Evolutionary conservation across 2,329 filamentous ascomycete genomes (phyloP), one percentile per base, ranked within the genome.

Genomic region (Tolypocladium amazonense): DNA sequence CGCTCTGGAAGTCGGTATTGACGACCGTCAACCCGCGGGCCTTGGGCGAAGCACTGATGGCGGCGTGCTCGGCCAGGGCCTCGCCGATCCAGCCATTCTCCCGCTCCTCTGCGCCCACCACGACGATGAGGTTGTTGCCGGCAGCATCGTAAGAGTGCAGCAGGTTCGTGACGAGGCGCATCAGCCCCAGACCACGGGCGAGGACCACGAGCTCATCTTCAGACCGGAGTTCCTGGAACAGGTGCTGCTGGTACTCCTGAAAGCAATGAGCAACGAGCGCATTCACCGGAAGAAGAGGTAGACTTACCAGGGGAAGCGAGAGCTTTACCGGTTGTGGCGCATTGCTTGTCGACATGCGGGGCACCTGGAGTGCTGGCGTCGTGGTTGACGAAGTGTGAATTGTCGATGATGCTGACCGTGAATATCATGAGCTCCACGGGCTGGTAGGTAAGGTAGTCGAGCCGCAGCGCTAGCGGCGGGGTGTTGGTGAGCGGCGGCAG

Each of bases 21-120:
- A 99, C 92, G 33, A 96, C 82, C 50, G 87, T 93, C 65, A 99
- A 79, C 1, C 94, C 94, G 63, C 92, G 85, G 56, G 92, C 91
- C 68, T 88, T 88, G 20, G 89, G 84, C 23, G 90, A 83, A 75
- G 86, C 87, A 77, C 91, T 97, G 71, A 96, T 86, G 63, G 91
- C 92, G 70, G 92, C 92, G 77, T 97, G 92, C 76, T 99, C 94
- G 30, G 94, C 94, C 70, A 99, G 79, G 37, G 92, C 90, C 77
- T 97, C 94, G 65, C 94, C 94, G 62, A 99, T 92, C 92, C 93
- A 97, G 59, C 88, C 87, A 83, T 97, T 97, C 71, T 99, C 94
- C 61, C 90, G 86, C 39, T 97, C 92, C 62, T 94, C 89, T 41
- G 94, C 92, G 12, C 92, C 92, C 50, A 97, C 86, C 25, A 99